Evolutionary conservation across 192 early-diverging fungal species (phyloP).

Genomic region (Entomortierella parvispora): DNA sequence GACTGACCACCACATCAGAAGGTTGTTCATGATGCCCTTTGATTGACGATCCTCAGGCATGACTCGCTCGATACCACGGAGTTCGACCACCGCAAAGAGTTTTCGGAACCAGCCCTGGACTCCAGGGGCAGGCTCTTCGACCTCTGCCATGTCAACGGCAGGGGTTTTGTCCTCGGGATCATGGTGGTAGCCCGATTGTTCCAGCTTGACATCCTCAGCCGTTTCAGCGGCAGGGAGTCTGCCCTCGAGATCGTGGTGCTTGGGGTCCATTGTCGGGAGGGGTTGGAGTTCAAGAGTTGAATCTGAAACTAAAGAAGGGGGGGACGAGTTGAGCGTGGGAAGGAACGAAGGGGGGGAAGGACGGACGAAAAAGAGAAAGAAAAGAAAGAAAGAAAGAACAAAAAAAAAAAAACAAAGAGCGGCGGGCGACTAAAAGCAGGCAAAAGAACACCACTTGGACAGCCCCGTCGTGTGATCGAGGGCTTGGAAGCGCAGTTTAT

Average conservation of each 20-base stretch:
- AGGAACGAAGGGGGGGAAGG: neutral
- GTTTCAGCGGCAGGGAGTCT: neutral
- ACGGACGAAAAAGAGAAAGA: neutral
- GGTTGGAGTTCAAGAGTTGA: too few relatives aligned
- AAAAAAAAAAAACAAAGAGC: neutral
- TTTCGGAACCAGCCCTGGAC: neutral
- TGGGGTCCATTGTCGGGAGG: neutral
- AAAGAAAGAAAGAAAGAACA: neutral
- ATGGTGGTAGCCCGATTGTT: too few relatives aligned
- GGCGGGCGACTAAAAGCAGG: too few relatives aligned
- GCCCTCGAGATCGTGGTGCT: neutral
- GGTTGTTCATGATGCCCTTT: constrained; percentile 16
- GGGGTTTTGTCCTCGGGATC: too few relatives aligned
- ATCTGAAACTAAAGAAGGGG: too few relatives aligned
- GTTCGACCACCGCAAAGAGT: constrained; percentile 16
- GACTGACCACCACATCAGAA: constrained; percentile 27
- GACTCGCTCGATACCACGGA: constrained; percentile 18
- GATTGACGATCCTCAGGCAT: constrained; percentile 16
- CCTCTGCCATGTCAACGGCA: neutral
- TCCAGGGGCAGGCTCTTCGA: constrained; percentile 1
- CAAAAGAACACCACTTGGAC: too few relatives aligned
- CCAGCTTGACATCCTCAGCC: neutral
- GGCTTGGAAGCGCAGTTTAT: too few relatives aligned
- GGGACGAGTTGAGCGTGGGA: neutral
- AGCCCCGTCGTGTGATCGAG: too few relatives aligned